These are phyloP conservation scores for Lumnitzera littorea DNA, from an alignment of 345 rosid genomes.

Conservation along the genomic window DNA sequence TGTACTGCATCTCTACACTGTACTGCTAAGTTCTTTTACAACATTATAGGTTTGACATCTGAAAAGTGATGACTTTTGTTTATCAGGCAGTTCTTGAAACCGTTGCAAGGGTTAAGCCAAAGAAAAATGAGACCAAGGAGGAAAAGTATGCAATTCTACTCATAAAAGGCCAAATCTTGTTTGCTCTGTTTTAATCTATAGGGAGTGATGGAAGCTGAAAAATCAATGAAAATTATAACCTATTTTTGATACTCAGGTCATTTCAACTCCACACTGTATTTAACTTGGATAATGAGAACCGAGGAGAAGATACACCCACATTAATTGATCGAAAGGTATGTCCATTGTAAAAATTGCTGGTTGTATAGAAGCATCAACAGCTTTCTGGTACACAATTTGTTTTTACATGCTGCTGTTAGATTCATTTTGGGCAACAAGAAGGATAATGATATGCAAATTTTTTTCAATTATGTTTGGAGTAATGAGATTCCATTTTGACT, in stretches of 20 bases:
- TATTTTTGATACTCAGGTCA: slow-evolving; percentile 38
- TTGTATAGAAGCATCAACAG: background rate
- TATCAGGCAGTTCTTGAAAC: slow-evolving; percentile 88
- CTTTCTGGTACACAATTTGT: background rate
- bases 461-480: too few species aligned
- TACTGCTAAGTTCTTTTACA: too few species aligned
- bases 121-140: slow-evolving; percentile 86
- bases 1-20: too few species aligned
- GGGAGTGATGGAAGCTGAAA: background rate
- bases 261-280: slow-evolving; percentile 82
- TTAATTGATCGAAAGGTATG: slow-evolving; percentile 84
- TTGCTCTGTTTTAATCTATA: too few species aligned
- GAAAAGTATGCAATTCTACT: slow-evolving; percentile 50
- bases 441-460: too few species aligned
- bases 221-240: slow-evolving; percentile 17
- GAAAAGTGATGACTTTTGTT: slow-evolving; percentile 9
- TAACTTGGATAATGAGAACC: slow-evolving; percentile 81
- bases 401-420: slow-evolving; percentile 1
- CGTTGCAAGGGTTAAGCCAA: slow-evolving; percentile 72
- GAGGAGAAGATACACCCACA: slow-evolving; percentile 80
- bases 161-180: background rate
- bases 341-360: background rate
- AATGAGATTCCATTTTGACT: too few species aligned
- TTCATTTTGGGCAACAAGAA: background rate
- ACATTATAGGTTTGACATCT: background rate